A percentile compares a stretch with the other conserved stretches of the same genome.
These are phyloP conservation scores for Candida maesae DNA, from an alignment of 805 yeast genomes.

Conservation along the genomic window DNA sequence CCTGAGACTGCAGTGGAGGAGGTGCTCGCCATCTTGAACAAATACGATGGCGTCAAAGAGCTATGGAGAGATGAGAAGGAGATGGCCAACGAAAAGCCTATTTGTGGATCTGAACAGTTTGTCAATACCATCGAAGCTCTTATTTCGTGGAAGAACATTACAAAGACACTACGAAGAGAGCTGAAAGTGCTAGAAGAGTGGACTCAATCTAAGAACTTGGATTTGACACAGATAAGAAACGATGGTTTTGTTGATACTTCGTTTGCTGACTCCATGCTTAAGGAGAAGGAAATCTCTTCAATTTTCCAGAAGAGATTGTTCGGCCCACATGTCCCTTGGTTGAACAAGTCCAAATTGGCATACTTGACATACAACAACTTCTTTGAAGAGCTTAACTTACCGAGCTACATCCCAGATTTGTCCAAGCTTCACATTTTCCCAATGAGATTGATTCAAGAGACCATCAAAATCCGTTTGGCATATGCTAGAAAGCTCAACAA, in stretches of 20 bases:
- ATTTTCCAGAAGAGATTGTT: slow-evolving; percentile 69
- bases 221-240: slow-evolving; percentile 44
- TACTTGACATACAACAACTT: slow-evolving; percentile 56
- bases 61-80: slow-evolving; percentile 78
- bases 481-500: slow-evolving; percentile 76
- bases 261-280: slow-evolving; percentile 78
- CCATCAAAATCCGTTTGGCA: slow-evolving; percentile 65
- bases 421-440: slow-evolving; percentile 73
- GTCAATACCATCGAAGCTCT: slow-evolving; percentile 67
- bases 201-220: slow-evolving; percentile 82
- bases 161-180: slow-evolving; percentile 63
- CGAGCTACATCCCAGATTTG: slow-evolving; percentile 64
- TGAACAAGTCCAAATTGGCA: slow-evolving; percentile 73
- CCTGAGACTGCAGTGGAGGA: slow-evolving; percentile 42
- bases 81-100: slow-evolving; percentile 76
- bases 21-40: slow-evolving; percentile 53
- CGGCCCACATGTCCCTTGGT: slow-evolving; percentile 72
- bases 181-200: slow-evolving; percentile 59
- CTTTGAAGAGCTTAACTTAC: slow-evolving; percentile 67
- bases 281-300: slow-evolving; percentile 70
- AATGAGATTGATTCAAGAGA: slow-evolving; percentile 70
- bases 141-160: slow-evolving; percentile 77
- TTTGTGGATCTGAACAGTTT: slow-evolving; percentile 61
- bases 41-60: slow-evolving; percentile 63
- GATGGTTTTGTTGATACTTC: slow-evolving; percentile 55